These are phyloP conservation scores for Saccharata proteae DNA, from an alignment of 2,329 filamentous ascomycete genomes.

Conservation along the genomic window DNA sequence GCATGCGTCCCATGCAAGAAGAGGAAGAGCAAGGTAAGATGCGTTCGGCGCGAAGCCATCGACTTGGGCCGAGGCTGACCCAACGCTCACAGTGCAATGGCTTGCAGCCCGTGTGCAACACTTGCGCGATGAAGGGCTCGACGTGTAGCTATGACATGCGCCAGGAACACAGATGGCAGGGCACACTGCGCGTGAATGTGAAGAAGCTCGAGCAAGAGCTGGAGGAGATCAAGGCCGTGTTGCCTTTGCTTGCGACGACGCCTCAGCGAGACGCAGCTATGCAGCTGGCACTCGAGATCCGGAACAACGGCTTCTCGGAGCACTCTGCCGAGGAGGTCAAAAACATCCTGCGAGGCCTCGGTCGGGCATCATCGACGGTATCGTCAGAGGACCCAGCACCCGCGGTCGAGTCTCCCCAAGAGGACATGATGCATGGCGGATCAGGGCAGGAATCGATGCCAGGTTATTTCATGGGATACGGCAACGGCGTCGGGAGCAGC, in stretches of 20 bases:
- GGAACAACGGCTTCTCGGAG: constrained; percentile 25
- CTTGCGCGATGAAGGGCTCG: constrained; percentile 25
- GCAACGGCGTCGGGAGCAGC: constrained; percentile 3
- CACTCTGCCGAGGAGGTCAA: constrained; percentile 25
- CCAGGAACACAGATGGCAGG: constrained; percentile 27
- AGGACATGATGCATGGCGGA: too few species aligned
- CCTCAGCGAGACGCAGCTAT: constrained; percentile 22
- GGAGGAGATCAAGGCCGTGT: constrained; percentile 26
- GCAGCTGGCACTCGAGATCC: constrained; percentile 23
- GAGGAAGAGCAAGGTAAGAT: constrained; percentile 25
- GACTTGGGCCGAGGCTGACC: constrained; percentile 9
- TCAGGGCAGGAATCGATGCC: constrained; percentile 4
- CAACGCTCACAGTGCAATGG: constrained; percentile 20
- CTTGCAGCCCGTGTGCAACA: constrained; percentile 26
- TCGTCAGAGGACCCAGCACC: not conserved
- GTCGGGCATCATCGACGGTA: too few species aligned
- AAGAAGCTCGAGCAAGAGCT: constrained; percentile 24
- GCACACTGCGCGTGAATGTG: constrained; percentile 25
- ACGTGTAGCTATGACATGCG: constrained; percentile 26
- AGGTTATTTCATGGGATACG: constrained; percentile 5
- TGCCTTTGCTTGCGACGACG: constrained; percentile 22
- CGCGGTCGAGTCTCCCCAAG: constrained; percentile 1
- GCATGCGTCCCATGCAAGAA: constrained; percentile 27
- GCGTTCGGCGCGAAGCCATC: not conserved
- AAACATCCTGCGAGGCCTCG: constrained; percentile 20